These are phyloP conservation scores for Teratosphaeria nubilosa DNA, from an alignment of 2,329 filamentous ascomycete genomes.

Conservation along the genomic window DNA sequence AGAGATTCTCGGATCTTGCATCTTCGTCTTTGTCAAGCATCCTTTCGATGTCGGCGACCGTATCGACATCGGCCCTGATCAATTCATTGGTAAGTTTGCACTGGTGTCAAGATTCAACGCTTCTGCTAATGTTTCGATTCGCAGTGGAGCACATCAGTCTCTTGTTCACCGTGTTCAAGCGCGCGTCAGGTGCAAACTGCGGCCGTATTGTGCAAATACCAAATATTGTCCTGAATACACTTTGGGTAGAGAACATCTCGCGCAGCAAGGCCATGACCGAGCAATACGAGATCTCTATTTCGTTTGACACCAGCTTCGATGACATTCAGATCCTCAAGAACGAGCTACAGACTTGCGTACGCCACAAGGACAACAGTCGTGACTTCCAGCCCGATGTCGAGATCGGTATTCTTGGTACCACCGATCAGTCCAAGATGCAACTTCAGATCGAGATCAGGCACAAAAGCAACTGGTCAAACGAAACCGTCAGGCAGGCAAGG, in stretches of 20 bases:
- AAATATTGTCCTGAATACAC: slow-evolving; percentile 80
- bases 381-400: slow-evolving; percentile 83
- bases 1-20: slow-evolving; percentile 95
- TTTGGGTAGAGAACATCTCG: slow-evolving; percentile 93
- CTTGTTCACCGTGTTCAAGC: slow-evolving; percentile 83
- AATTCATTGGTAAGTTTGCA: slow-evolving; percentile 38
- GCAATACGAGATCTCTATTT: slow-evolving; percentile 66
- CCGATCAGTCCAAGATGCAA: slow-evolving; percentile 77
- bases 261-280: slow-evolving; percentile 89
- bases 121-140: not conserved
- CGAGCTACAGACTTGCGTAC: slow-evolving; percentile 80
- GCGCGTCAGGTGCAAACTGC: slow-evolving; percentile 70
- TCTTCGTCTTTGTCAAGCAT: slow-evolving; percentile 98
- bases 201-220: slow-evolving; percentile 56
- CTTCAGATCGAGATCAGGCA: slow-evolving; percentile 78
- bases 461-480: slow-evolving; percentile 60
- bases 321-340: slow-evolving; percentile 75
- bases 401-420: slow-evolving; percentile 67
- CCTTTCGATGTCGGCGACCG: slow-evolving; percentile 93
- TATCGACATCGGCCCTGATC: slow-evolving; percentile 61
- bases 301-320: slow-evolving; percentile 79
- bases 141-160: slow-evolving; percentile 89
- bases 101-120: not conserved
- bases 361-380: slow-evolving; percentile 70
- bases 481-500: slow-evolving; percentile 65